Conservation (phyloP, 164 flowering plant genomes). For the Sedum album region DNA sequence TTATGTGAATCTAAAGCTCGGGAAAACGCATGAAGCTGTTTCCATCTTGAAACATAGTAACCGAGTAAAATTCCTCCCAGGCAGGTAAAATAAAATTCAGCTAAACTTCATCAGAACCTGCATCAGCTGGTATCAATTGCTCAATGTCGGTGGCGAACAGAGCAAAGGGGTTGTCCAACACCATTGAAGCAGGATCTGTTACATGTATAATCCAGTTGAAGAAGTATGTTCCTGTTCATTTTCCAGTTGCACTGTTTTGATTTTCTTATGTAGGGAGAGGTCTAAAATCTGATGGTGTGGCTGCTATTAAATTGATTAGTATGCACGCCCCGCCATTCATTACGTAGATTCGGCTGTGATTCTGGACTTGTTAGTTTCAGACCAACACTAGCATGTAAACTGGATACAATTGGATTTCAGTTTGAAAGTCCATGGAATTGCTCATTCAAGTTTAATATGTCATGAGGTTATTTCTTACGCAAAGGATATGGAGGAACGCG, state of each 20-base stretch:
- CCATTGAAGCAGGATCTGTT: background rate
- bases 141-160: conserved; percentile 10
- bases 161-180: background rate
- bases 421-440: background rate
- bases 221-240: conserved; percentile 2
- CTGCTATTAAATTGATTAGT: background rate
- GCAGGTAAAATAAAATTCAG: conserved; percentile 25
- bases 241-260: background rate
- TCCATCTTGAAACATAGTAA: background rate
- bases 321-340: conserved; percentile 2
- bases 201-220: background rate
- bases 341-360: background rate
- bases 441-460: background rate
- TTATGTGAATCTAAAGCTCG: conserved; percentile 8
- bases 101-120: conserved; percentile 4
- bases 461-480: background rate
- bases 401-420: background rate
- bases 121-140: conserved; percentile 14
- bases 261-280: background rate
- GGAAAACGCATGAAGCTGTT: conserved; percentile 7
- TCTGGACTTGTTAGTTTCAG: background rate
- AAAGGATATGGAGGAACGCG: no score
- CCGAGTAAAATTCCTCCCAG: conserved; percentile 26
- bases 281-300: background rate
- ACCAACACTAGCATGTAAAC: background rate